Base-by-base conservation (phyloP, 2,329 filamentous ascomycete species). In the Pestalotiopsis sp. region DNA sequence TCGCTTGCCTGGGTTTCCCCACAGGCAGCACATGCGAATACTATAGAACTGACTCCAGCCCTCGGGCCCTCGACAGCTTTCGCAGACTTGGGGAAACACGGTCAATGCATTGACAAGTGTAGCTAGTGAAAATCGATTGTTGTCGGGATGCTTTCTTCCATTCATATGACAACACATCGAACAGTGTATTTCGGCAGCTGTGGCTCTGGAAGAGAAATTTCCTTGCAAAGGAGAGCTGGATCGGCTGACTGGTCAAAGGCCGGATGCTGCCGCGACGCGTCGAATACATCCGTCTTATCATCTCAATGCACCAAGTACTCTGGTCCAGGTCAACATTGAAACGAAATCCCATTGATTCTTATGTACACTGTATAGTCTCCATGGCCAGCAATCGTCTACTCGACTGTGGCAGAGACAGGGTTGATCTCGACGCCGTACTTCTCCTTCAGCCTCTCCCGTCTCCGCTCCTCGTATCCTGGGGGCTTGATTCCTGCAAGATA, bases 341-440 rank as follows among this genome's bases (percentile, higher is more conserved):
- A 45, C 9, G 59, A 69, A 66, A 62, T 64, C 63, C 60, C 67
- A 59, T 59, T 59, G 57, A 36, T 62, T 70, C 66, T 66, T 70
- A 68, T 70, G 68, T 70, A 70, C 68, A 70, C 38, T 66, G 39
- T 64, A 68, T 58, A 23, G 25, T 36, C 59, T 41, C 58, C 59
- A 49, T 9, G 25, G 64, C 52, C 31, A 57, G 20, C 27, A 12
- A 7, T 70, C 59, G 57, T 60, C 36, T 67, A 67, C 72, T 88
- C 83, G 72, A 81, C 79, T 62, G 81, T 82, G 58, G 86, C 84
- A 68, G 81, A 87, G 73, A 91, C 88, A 67, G 90, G 87, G 77
- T 91, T 88, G 77, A 97, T 90, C 73, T 97, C 94, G 77, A 97
- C 89, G 69, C 94, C 94, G 77, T 97, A 97, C 81, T 91, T 93